Conservation (phyloP, 2,329 filamentous ascomycete genomes). For the Spiromastix sp. region DNA sequence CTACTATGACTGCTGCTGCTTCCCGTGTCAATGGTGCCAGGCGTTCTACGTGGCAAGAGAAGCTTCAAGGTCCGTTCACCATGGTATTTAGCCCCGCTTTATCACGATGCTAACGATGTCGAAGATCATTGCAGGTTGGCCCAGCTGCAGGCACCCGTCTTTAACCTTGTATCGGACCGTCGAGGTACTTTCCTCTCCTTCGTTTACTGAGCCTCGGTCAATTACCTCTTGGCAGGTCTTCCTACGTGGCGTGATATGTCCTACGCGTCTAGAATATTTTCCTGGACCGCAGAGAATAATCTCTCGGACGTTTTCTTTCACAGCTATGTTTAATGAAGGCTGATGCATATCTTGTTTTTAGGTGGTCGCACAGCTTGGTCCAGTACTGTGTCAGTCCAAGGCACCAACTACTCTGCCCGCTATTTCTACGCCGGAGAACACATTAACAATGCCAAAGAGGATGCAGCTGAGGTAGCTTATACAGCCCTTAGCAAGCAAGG, state of each 20-base stretch:
- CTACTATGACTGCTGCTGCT: slow-evolving; percentile 11
- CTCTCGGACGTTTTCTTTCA: slow-evolving; percentile 2
- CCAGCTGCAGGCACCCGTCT: slow-evolving; percentile 47
- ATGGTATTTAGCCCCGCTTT: slow-evolving; percentile 3
- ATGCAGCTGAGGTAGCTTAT: slow-evolving; percentile 72
- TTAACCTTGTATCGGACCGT: slow-evolving; percentile 64
- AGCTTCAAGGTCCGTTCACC: slow-evolving; percentile 41
- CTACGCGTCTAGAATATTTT: too few relatives aligned
- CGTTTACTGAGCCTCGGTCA: neutral
- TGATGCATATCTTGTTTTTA: slow-evolving; percentile 25
- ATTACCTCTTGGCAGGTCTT: slow-evolving; percentile 9
- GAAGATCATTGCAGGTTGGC: slow-evolving; percentile 49
- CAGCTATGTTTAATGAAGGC: neutral
- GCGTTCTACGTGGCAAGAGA: slow-evolving; percentile 44
- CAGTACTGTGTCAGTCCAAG: slow-evolving; percentile 63
- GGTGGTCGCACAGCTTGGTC: slow-evolving; percentile 90
- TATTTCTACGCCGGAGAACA: slow-evolving; percentile 90
- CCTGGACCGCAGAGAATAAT: too few relatives aligned
- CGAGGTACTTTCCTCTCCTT: slow-evolving; percentile 44
- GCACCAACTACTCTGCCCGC: slow-evolving; percentile 56
- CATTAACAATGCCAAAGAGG: slow-evolving; percentile 78
- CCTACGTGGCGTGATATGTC: slow-evolving; percentile 8
- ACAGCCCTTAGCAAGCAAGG: slow-evolving; percentile 15
- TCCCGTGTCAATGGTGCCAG: slow-evolving; percentile 13
- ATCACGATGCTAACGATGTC: slow-evolving; percentile 11